phyloP scores from a whole-genome alignment of 108 stramenopile species.

The Ochromonas danica region DNA sequence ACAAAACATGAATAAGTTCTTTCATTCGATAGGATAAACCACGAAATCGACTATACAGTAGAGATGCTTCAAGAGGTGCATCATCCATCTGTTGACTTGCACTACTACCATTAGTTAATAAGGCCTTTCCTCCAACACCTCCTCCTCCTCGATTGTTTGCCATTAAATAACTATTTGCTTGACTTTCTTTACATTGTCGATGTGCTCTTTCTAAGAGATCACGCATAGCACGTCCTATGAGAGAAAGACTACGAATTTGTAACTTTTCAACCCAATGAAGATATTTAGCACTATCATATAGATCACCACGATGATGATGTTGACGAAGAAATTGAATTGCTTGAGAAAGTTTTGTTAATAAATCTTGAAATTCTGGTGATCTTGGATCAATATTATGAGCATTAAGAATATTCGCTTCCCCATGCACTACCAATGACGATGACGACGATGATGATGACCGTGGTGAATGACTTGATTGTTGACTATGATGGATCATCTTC shows the following conservation, averaged over 20 bases:
- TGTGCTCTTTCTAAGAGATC: background rate
- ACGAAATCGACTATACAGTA: background rate
- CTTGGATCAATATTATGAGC: background rate
- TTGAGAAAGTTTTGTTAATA: background rate
- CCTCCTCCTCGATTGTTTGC: background rate
- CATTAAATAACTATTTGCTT: background rate
- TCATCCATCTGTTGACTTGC: too few species aligned
- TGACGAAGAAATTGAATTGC: background rate
- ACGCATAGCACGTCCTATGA: constrained; percentile 1
- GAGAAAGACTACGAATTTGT: background rate
- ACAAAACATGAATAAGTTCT: background rate
- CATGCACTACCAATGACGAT: too few species aligned
- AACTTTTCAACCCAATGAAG: background rate
- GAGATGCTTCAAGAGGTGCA: background rate
- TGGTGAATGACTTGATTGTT: too few species aligned
- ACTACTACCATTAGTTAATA: too few species aligned
- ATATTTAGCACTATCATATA: constrained; percentile 2
- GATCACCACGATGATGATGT: background rate
- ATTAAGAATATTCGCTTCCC: too few species aligned
- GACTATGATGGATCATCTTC: background rate
- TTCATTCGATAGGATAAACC: constrained; percentile 8
- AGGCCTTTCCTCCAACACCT: too few species aligned
- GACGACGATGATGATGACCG: too few species aligned
- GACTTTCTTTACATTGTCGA: background rate
- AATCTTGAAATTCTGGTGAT: background rate